A percentile compares a stretch with the other conserved stretches of the same genome.
These are phyloP conservation scores for Nothophaeocryptopus gaeumannii DNA, from an alignment of 2,329 filamentous ascomycete genomes.

Conservation along the genomic window DNA sequence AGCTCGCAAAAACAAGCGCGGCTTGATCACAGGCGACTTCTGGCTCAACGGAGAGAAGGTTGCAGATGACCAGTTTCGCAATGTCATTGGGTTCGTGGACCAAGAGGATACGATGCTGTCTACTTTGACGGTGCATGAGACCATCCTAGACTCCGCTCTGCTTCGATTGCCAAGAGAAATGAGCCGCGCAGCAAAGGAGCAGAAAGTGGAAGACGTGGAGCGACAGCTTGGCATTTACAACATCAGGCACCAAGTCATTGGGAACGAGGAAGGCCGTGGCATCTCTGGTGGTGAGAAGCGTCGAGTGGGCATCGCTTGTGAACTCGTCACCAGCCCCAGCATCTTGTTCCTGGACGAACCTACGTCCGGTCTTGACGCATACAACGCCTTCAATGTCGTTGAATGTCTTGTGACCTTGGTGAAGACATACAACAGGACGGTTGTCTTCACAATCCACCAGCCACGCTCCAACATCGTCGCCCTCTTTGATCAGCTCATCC, in stretches of 20 bases:
- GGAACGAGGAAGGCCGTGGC: conserved; percentile 92
- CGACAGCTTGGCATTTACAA: conserved; percentile 91
- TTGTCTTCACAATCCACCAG: conserved; percentile 98
- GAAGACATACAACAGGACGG: conserved; percentile 93
- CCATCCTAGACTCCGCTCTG: conserved; percentile 89
- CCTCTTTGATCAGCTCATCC: conserved; percentile 88
- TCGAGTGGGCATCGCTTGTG: conserved; percentile 93
- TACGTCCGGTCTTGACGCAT: conserved; percentile 92
- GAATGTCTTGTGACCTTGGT: conserved; percentile 93
- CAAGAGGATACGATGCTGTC: conserved; percentile 97
- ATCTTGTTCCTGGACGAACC: conserved; percentile 97
- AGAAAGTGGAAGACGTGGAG: conserved; percentile 88
- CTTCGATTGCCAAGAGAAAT: conserved; percentile 90
- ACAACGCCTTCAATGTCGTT: conserved; percentile 96
- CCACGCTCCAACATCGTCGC: conserved; percentile 97
- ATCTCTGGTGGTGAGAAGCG: conserved; percentile 97
- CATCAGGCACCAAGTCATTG: conserved; percentile 92
- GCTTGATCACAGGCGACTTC: conserved; percentile 73
- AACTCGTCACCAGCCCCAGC: conserved; percentile 93
- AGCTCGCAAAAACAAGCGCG: conserved; percentile 94
- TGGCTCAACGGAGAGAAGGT: conserved; percentile 93
- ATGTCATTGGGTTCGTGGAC: conserved; percentile 92
- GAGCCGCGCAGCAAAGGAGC: conserved; percentile 82
- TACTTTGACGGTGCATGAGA: conserved; percentile 95
- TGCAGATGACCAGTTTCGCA: conserved; percentile 78